Conservation (phyloP, 148 eudicot species). For the Nyssa sinensis region DNA sequence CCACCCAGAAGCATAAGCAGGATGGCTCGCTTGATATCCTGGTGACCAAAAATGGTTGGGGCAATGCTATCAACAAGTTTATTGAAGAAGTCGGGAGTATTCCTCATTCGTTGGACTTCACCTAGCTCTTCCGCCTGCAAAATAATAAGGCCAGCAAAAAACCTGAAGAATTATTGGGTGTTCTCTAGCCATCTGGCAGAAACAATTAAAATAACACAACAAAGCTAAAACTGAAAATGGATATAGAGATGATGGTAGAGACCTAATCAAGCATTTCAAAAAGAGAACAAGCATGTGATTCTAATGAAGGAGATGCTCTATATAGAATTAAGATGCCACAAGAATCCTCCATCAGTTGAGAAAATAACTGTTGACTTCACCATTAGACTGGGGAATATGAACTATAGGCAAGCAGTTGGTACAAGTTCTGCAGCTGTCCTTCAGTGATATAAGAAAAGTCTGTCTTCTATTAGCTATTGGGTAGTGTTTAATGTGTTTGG, state of each 20-base stretch:
- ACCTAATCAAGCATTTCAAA: background rate
- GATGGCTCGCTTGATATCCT: slow-evolving; percentile 94
- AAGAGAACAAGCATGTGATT: background rate
- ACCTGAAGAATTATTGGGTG: background rate
- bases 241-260: background rate
- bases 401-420: background rate
- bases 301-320: background rate
- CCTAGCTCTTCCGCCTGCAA: slow-evolving; percentile 75
- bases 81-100: slow-evolving; percentile 91
- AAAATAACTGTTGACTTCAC: background rate
- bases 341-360: background rate
- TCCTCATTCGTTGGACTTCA: slow-evolving; percentile 79
- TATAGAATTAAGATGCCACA: background rate
- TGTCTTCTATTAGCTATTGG: background rate
- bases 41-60: slow-evolving; percentile 95
- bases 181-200: background rate
- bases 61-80: slow-evolving; percentile 96
- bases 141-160: background rate
- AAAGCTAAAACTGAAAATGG: background rate
- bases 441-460: background rate
- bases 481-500: background rate
- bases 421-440: background rate
- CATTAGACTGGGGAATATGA: background rate
- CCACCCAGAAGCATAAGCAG: slow-evolving; percentile 97
- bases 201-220: background rate